phyloP scores from a whole-genome alignment of 1,284 basidiomycete genomes.

The Cryptococcus sp. region DNA sequence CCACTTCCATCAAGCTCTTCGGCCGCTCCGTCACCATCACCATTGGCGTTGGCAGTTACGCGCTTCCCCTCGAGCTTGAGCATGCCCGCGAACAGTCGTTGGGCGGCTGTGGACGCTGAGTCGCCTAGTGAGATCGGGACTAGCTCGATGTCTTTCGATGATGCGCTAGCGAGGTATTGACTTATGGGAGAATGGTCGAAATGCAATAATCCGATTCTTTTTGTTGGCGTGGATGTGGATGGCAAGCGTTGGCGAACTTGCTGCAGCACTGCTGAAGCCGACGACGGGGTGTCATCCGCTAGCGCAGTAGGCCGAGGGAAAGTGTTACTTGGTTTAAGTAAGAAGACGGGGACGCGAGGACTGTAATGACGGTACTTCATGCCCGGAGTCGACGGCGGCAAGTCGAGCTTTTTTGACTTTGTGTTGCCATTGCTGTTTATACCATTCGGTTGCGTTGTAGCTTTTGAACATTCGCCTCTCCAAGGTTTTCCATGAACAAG shows the following conservation, averaged over 20 bases:
- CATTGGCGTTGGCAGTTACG: constrained; percentile 28
- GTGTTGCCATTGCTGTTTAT: background rate
- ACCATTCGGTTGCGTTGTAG: background rate
- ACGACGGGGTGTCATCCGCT: constrained; percentile 13
- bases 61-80: constrained; percentile 67
- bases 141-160: constrained; percentile 20
- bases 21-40: constrained; percentile 62
- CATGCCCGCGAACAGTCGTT: constrained; percentile 83
- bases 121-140: constrained; percentile 63
- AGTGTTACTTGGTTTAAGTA: constrained; percentile 62
- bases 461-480: constrained; percentile 17
- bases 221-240: constrained; percentile 4
- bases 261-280: constrained; percentile 14
- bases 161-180: constrained; percentile 3
- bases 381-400: constrained; percentile 90
- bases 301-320: constrained; percentile 49
- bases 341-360: constrained; percentile 77
- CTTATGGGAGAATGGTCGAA: constrained; percentile 62
- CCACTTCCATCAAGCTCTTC: constrained; percentile 64
- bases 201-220: constrained; percentile 65
- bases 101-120: constrained; percentile 71
- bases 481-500: constrained; percentile 39
- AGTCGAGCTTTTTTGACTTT: constrained; percentile 5
- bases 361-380: constrained; percentile 99
- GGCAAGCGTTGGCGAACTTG: constrained; percentile 12